Base-by-base conservation (phyloP, 345 rosid genomes). In the Populus pruinosa region DNA sequence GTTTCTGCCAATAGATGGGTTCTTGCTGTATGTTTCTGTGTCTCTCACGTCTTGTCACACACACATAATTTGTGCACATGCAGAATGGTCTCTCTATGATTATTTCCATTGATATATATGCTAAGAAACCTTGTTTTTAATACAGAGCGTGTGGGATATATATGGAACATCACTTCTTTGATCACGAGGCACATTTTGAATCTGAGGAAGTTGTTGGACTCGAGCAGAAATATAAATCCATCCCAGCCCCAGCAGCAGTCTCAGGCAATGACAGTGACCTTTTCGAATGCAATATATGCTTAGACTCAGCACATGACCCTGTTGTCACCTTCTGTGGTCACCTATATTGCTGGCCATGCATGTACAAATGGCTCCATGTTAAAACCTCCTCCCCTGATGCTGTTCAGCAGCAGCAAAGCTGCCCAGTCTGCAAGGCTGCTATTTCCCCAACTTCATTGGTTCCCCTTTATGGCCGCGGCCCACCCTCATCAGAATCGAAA, bases 111-210 rank as follows among this genome's bases (percentile, higher is more conserved):
- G 63, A 56, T 56, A 9, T 56, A 56, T 56, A 9, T 56, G 27
- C 63, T n/a, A 56, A 56, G 14, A 56, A n/a, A 59, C 63, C 29
- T 59, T 11, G 5, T 5, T 59, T 23, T 67, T 67, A 33, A 31
- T 67, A 9, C 87, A 87, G 91, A 78, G 8, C 12, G 17, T 35
- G 72, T 75, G 16, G 16, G 81, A 74, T 39, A 86, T 85, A 74
- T 39, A 86, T 85, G 87, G 90, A 85, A 71, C 85, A 81, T 17
- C 82, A 74, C 61, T 77, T 87, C 65, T 79, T 80, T 65, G 86
- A 82, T 78, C 84, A 81, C 5, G 89, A 81, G 75, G 68, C 86
- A 39, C 61, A 41, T 56, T 83, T 47, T 73, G 85, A 77, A 50
- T 77, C 87, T 63, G 83, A 83, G 21, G 80, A 79, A 49, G 82